Conservation (phyloP, 805 yeast species). For the Phaffomyces opuntiae region DNA sequence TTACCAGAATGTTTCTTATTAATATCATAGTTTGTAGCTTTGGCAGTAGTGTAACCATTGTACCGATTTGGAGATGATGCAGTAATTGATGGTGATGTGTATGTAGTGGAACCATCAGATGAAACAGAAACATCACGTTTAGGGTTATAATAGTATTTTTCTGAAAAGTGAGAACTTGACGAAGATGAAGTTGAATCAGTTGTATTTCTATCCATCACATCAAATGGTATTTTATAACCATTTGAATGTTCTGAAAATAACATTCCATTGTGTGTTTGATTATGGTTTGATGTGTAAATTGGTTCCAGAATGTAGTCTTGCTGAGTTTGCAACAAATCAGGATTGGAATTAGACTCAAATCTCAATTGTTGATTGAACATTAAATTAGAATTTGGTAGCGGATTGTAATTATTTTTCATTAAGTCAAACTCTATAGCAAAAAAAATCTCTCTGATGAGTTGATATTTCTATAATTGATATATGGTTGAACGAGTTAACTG, state of each 20-base stretch:
- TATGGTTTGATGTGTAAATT: not conserved
- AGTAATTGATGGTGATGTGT: not conserved
- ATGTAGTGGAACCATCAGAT: not conserved
- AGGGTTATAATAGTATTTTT: not conserved
- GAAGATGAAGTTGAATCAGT: not conserved
- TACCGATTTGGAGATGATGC: not conserved
- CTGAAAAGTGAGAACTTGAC: not conserved
- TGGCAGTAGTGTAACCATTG: not conserved
- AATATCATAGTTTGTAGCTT: slow-evolving; percentile 7
- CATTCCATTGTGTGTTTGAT: not conserved
- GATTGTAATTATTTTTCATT: too few species aligned
- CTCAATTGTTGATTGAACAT: too few species aligned
- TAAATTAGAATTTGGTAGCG: too few species aligned
- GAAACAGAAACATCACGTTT: not conserved
- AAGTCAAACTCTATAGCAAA: too few species aligned
- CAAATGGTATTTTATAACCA: not conserved
- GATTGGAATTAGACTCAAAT: too few species aligned
- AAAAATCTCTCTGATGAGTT: too few species aligned
- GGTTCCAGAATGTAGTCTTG: not conserved
- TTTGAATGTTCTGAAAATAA: not conserved
- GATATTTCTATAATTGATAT: too few species aligned
- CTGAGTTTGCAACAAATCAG: not conserved
- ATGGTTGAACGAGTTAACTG: too few species aligned
- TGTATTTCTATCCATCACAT: not conserved
- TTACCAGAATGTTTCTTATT: slow-evolving; percentile 4